These are phyloP conservation scores for Tricholoma furcatifolium DNA, from an alignment of 768 basidiomycete genomes.

Conservation along the genomic window DNA sequence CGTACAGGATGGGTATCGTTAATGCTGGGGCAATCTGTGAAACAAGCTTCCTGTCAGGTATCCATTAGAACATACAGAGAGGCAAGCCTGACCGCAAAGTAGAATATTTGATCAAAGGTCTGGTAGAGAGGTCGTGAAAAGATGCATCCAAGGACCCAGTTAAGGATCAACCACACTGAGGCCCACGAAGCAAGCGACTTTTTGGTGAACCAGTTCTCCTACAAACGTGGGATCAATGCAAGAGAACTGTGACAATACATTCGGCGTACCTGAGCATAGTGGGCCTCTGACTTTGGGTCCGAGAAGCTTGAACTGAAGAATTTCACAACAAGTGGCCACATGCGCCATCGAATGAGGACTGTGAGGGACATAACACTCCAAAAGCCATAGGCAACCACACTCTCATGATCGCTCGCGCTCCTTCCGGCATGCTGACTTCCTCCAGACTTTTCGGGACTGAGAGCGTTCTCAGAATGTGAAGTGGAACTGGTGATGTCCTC, in stretches of 20 bases:
- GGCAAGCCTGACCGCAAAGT: constrained; percentile 45
- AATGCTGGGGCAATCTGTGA: constrained; percentile 53
- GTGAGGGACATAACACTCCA: constrained; percentile 32
- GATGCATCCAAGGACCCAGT: constrained; percentile 63
- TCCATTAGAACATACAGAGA: neutral
- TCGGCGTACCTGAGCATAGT: constrained; percentile 38
- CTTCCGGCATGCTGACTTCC: constrained; percentile 34
- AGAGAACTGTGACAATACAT: neutral
- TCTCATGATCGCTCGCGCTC: constrained; percentile 33
- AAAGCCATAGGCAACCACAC: constrained; percentile 33
- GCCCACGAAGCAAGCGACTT: constrained; percentile 68
- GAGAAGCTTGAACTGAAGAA: constrained; percentile 64
- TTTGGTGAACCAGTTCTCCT: constrained; percentile 74
- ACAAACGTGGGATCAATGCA: constrained; percentile 14
- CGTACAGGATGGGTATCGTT: constrained; percentile 58
- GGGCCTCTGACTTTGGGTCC: constrained; percentile 49
- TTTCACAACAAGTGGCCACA: constrained; percentile 52
- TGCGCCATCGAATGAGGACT: constrained; percentile 52
- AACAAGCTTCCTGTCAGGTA: neutral
- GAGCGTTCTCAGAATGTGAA: constrained; percentile 51
- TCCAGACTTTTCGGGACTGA: constrained; percentile 48
- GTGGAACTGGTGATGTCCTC: constrained; percentile 56
- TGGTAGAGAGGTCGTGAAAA: constrained; percentile 42
- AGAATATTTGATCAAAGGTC: constrained; percentile 58
- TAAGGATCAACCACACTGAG: constrained; percentile 60